Conservation (phyloP, 176 grass and related monocot genomes). For the Otatea glauca region DNA sequence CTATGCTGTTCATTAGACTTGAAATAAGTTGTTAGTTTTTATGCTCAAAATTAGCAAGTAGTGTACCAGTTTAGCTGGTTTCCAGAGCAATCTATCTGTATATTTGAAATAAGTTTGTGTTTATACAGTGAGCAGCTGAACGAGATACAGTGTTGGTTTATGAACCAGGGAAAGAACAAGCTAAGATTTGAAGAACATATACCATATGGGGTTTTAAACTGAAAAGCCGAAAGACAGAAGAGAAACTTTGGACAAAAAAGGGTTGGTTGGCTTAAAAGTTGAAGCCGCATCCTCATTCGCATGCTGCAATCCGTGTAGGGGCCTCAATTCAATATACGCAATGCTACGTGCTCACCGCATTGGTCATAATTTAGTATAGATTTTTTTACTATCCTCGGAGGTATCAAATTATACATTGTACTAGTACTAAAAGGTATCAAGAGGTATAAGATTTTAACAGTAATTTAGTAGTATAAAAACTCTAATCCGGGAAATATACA, state of each 20-base stretch:
- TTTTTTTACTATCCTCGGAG: too few relatives aligned
- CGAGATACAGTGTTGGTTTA: not conserved
- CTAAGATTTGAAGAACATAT: not conserved
- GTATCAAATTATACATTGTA: too few relatives aligned
- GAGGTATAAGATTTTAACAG: too few relatives aligned
- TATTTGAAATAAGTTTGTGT: not conserved
- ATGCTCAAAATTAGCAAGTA: not conserved
- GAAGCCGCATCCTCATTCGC: not conserved
- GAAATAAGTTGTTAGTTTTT: not conserved
- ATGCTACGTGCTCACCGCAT: too few relatives aligned
- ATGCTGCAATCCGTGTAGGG: not conserved
- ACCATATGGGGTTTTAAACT: constrained; percentile 29
- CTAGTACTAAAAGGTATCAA: too few relatives aligned
- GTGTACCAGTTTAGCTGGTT: not conserved
- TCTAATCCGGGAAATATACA: too few relatives aligned
- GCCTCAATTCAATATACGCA: not conserved
- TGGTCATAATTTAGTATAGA: too few relatives aligned
- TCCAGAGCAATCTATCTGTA: not conserved
- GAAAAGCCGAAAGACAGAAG: constrained; percentile 7
- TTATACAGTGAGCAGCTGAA: not conserved
- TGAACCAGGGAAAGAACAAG: not conserved
- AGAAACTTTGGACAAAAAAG: constrained; percentile 32
- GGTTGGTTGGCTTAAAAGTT: not conserved
- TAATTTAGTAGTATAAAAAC: too few relatives aligned
- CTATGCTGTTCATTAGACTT: not conserved